Conservation (phyloP, 371 early-diverging fungal genomes). For the Rhizopus arrhizus region DNA sequence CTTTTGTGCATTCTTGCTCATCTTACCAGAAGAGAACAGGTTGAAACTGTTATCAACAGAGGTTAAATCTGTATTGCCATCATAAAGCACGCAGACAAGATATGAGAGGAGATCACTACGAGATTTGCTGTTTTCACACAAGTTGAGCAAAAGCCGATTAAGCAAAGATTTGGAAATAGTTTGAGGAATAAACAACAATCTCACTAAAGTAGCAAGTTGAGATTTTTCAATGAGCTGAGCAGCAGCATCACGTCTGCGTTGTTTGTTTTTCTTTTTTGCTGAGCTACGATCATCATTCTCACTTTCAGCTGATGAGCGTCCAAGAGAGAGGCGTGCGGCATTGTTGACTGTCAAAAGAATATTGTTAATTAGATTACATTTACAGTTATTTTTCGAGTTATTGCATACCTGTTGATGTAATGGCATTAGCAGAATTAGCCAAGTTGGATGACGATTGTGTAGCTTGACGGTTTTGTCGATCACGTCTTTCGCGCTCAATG, state of each 20-base stretch:
- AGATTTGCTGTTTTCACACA: slow-evolving; percentile 89
- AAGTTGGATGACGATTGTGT: slow-evolving; percentile 29
- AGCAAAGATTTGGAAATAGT: slow-evolving; percentile 70
- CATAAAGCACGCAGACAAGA: slow-evolving; percentile 84
- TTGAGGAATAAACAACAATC: slow-evolving; percentile 85
- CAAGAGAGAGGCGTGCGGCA: slow-evolving; percentile 1
- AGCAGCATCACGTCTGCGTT: slow-evolving; percentile 57
- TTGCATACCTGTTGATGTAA: slow-evolving; percentile 3
- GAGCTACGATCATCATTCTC: slow-evolving; percentile 16
- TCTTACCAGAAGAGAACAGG: slow-evolving; percentile 67
- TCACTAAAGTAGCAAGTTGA: slow-evolving; percentile 80
- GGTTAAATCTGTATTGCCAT: slow-evolving; percentile 77
- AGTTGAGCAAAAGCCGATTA: slow-evolving; percentile 75
- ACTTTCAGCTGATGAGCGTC: slow-evolving; percentile 20
- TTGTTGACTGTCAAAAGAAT: neutral
- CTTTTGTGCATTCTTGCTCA: slow-evolving; percentile 9
- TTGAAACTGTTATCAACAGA: slow-evolving; percentile 81
- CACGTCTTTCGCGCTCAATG: slow-evolving; percentile 58
- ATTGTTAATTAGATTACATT: too few species aligned
- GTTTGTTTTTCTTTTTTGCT: slow-evolving; percentile 45
- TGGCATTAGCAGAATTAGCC: slow-evolving; percentile 12
- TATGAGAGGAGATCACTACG: slow-evolving; percentile 84
- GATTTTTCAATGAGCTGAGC: slow-evolving; percentile 83
- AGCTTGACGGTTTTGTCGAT: slow-evolving; percentile 41
- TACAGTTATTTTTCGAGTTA: too few species aligned